phyloP scores from a whole-genome alignment of 2,329 filamentous ascomycete genomes.

The Arthrobotrys conoides region DNA sequence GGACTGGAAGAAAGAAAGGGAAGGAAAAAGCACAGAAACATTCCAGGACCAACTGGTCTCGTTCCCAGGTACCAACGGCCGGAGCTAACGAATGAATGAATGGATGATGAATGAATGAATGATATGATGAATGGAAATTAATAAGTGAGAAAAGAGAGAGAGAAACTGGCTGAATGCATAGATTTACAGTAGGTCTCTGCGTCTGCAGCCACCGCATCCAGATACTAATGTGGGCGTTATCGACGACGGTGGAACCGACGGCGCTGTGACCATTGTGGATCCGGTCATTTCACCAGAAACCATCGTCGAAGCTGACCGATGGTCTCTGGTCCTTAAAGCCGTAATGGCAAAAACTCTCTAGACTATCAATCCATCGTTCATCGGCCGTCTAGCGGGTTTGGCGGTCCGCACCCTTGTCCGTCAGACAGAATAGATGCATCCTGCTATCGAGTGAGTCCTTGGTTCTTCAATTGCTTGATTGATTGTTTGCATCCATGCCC shows the following conservation, averaged over 20 bases:
- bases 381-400: slow-evolving; percentile 11
- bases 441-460: slow-evolving; percentile 18
- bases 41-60: slow-evolving; percentile 3
- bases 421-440: slow-evolving; percentile 23
- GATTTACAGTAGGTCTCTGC: slow-evolving; percentile 4
- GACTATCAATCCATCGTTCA: too few relatives aligned
- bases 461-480: slow-evolving; percentile 11
- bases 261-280: slow-evolving; percentile 19
- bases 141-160: too few relatives aligned
- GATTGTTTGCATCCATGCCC: slow-evolving; percentile 25
- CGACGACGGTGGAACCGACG: slow-evolving; percentile 31
- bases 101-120: slow-evolving; percentile 1
- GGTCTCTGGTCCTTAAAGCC: not conserved
- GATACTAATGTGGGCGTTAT: slow-evolving; percentile 24
- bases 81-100: slow-evolving; percentile 15
- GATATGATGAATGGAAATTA: slow-evolving; percentile 10
- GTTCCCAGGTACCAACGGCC: too few relatives aligned
- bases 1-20: not conserved
- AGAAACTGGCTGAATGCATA: slow-evolving; percentile 24
- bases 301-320: slow-evolving; percentile 23
- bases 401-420: slow-evolving; percentile 8
- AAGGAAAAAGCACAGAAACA: slow-evolving; percentile 4
- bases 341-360: slow-evolving; percentile 10
- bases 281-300: slow-evolving; percentile 23
- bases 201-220: slow-evolving; percentile 46